Base-by-base conservation (phyloP, 768 basidiomycete genomes). In the Chalciporus chontae region DNA sequence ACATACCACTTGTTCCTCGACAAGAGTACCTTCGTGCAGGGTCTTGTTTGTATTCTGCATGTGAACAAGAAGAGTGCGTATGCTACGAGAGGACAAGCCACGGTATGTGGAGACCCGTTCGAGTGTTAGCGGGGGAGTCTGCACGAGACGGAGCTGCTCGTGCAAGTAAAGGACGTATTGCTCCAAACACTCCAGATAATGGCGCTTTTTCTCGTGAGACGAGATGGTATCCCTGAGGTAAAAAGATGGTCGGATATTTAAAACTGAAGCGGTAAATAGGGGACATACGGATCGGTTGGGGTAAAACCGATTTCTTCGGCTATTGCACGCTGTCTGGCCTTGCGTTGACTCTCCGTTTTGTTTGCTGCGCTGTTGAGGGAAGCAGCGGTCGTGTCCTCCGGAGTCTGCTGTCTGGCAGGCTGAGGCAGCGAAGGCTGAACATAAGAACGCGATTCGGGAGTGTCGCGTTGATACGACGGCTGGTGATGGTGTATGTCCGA, bases 161-260 rank as follows among this genome's bases (percentile, higher is more conserved):
- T 85, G 84, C 10, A 87, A 70, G 57, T 80, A 86, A 24, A 75
- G 61, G 13, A 87, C 78, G 62, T 87, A 89, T 50, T 84, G 77
- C 55, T 89, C 86, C 7, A 89, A 66, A 55, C 83, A 85, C 56
- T 85, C 84, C 19, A 88, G 74, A 58, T 88, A 87, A 57, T 83
- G 76, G 3, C 86, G 70, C 57, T 87, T 87, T 59, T 87, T 87
- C 59, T 88, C 86, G 57, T 89, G 86, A 6, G 85, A 86, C 3
- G 86, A 83, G 48, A 89, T 87, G n/a, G 75, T 74, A 44, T 87
- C 86, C 1, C 84, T 85, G 47, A 13, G 13, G 42, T 4, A 21
- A 4, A 3, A 29, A 9, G 17, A 21, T 7, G 19, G 8, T n/a
- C 15, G 29, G 45, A 36, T 1, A 4, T 15, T n/a, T 34, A n/a